Conservation (phyloP, 306 rosid species). For the Corylus americana region DNA sequence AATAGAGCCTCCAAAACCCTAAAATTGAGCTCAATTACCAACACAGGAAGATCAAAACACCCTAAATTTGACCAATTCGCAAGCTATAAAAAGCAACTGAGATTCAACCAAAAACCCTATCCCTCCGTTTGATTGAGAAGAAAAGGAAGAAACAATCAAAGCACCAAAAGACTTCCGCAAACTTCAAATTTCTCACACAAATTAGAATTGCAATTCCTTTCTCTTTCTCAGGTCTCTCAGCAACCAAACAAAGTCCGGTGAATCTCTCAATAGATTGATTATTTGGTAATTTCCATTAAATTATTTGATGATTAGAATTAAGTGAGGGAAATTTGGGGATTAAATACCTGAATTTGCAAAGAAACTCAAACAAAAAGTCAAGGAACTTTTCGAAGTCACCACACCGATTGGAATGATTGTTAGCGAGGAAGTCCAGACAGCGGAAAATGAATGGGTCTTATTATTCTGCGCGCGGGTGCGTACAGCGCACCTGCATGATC, state of each 20-base stretch:
- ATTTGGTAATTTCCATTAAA: too few relatives aligned
- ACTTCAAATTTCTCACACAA: background rate
- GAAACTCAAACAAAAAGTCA: background rate
- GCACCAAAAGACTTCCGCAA: background rate
- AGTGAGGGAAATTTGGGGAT: background rate
- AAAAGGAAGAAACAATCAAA: background rate
- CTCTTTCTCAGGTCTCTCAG: background rate
- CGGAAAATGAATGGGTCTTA: background rate
- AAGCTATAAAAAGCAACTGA: background rate
- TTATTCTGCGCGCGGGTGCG: background rate
- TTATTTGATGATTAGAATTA: background rate
- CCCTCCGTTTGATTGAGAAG: background rate
- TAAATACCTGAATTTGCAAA: slow-evolving; percentile 27
- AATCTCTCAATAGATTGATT: background rate
- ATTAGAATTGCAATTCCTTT: background rate
- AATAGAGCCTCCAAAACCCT: slow-evolving; percentile 38
- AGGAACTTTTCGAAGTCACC: background rate
- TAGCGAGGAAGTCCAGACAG: background rate
- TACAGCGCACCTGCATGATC: background rate
- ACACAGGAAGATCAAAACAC: slow-evolving; percentile 9
- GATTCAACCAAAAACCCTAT: slow-evolving; percentile 6
- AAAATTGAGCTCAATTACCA: slow-evolving; percentile 24
- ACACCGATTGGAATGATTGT: background rate
- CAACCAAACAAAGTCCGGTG: background rate
- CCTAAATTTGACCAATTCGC: background rate